Evolutionary conservation across 805 yeast genomes (phyloP).

Genomic region (Lachancea fermentati): DNA sequence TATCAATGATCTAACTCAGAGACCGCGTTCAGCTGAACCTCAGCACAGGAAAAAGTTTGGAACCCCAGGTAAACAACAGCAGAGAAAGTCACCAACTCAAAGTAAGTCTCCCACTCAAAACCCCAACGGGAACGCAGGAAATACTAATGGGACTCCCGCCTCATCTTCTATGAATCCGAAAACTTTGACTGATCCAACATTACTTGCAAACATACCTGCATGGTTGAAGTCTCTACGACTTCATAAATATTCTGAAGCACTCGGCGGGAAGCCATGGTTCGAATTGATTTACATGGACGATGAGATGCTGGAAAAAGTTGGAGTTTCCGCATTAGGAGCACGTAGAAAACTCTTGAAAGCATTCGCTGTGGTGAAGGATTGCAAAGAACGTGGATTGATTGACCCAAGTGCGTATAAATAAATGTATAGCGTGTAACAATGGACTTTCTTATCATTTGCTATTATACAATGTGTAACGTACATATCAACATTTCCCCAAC

Average conservation of each 20-base stretch:
- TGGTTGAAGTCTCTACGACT: constrained; percentile 88
- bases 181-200: constrained; percentile 46
- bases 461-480: constrained; percentile 1
- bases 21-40: constrained; percentile 43
- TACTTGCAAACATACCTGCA: constrained; percentile 74
- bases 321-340: constrained; percentile 94
- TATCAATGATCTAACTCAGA: constrained; percentile 32
- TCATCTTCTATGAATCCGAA: constrained; percentile 38
- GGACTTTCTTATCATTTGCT: not conserved
- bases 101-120: constrained; percentile 34
- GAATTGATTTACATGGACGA: constrained; percentile 70
- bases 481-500: constrained; percentile 26
- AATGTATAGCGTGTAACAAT: not conserved
- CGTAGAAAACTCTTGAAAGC: constrained; percentile 89
- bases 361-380: constrained; percentile 71
- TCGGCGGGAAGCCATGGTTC: constrained; percentile 72
- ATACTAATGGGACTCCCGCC: constrained; percentile 2
- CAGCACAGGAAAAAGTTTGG: constrained; percentile 12
- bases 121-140: not conserved
- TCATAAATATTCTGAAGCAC: constrained; percentile 88
- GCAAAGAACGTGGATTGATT: constrained; percentile 38
- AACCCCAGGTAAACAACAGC: constrained; percentile 11
- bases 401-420: constrained; percentile 22
- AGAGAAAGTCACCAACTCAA: constrained; percentile 12
- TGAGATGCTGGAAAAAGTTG: constrained; percentile 61